Base-by-base conservation (phyloP, 495 filamentous ascomycete species). In the Tuber brumale region DNA sequence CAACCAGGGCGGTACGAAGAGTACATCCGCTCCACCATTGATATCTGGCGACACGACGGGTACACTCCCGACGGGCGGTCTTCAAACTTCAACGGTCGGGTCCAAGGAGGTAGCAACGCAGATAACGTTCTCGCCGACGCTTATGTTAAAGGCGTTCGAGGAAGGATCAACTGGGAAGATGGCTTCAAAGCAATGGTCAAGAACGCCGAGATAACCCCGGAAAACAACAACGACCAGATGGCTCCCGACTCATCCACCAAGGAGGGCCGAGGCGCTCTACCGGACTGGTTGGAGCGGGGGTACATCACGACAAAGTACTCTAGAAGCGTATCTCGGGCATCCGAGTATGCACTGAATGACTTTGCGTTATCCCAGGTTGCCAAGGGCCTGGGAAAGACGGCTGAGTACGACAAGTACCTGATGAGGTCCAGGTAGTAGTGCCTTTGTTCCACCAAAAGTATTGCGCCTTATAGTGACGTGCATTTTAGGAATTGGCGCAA, bases 51-150 rank as follows among this genome's bases (percentile, higher is more conserved):
- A 12, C 84, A 89, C 77, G 90, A 91, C 18, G 91, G 91, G 14
- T 92, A 87, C 79, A 83, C 90, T 74, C 89, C 90, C 3, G 90
- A 91, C 77, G 89, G 84, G 2, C 87, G 89, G n/a, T 91, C 89
- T 7, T 90, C 88, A 19, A 91, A 92, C 82, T 92, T 87, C 84
- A 93, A 92, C 76, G 91, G 91, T 70, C 86, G 88, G 19, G 87
- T 87, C 2, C 91, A 94, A 84, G 93, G 91, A 10, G 92, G 92
- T 12, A 92, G 89, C 10, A 92, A 93, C 77, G 89, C 89, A 1
- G 92, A 94, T 82, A 92, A 91, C 76, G 86, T 94, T 12, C 87
- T 94, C 39, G 92, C 91, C 1, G 92, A 94, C 79, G 91, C 91
- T 2, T 93, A 90, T 76, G 88, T 93, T 46, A 93, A 93, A 75